These are phyloP conservation scores for Eimeria necatrix DNA, from an alignment of 169 alveolate genomes.

Conservation along the genomic window DNA sequence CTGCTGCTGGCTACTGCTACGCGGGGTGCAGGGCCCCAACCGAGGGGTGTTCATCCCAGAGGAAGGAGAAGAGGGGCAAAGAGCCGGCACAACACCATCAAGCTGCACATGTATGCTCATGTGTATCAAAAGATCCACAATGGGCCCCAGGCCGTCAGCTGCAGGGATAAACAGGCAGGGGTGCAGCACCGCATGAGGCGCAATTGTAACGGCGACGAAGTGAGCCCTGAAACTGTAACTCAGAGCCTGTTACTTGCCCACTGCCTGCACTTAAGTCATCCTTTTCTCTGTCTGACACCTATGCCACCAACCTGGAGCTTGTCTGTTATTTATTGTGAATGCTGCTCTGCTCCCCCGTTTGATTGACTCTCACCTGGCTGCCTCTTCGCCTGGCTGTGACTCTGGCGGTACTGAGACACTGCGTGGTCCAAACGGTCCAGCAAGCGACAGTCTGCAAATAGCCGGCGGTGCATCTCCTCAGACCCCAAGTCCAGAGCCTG, in stretches of 20 bases:
- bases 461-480: conserved; percentile 28
- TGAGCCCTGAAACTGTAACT: background rate
- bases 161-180: background rate
- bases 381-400: background rate
- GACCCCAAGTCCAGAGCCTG: conserved; percentile 68
- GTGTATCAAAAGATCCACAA: conserved; percentile 27
- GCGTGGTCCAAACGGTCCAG: conserved; percentile 73
- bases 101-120: conserved; percentile 26
- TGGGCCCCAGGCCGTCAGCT: conserved; percentile 36
- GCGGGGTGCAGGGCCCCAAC: conserved; percentile 15
- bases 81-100: background rate
- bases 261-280: too few relatives aligned
- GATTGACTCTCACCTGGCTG: background rate
- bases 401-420: conserved; percentile 19
- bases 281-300: too few relatives aligned
- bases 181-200: background rate
- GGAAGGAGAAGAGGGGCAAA: conserved; percentile 66
- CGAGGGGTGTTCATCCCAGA: conserved; percentile 47
- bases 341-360: background rate
- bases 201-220: background rate
- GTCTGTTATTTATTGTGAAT: too few relatives aligned
- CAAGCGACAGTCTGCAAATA: conserved; percentile 64
- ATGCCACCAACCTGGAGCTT: too few relatives aligned
- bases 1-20: conserved; percentile 22
- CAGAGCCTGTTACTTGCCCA: too few relatives aligned